Base-by-base conservation (phyloP, 75 land plant species). In the Selaginella tamariscina region DNA sequence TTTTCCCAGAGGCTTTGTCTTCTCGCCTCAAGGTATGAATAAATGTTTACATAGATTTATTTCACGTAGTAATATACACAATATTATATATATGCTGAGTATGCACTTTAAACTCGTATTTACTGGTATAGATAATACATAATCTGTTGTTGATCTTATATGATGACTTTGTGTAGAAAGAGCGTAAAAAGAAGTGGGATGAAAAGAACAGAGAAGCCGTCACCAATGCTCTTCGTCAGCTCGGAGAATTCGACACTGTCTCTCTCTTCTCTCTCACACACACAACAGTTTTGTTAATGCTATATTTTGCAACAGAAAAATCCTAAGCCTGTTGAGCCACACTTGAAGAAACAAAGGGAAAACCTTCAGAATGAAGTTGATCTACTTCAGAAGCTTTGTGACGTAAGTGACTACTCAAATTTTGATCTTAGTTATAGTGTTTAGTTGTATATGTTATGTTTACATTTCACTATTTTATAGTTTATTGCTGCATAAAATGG, bases 151-250 rank as follows among this genome's bases (percentile, higher is more conserved):
- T 1, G 8, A 32, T 28, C n/a, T n/a, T n/a, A 18, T 9, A 68
- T 80, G 71, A 33, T 68, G 55, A 54, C 13, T 24, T 54, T 2
- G 55, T 28, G 28, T 80, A 95, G 99, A 80, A 75, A 73, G 99
- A 95, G 44, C 80, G 99, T 28, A 90, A 79, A 83, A 95, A 95
- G 62, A 85, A 81, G 32, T 95, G 96, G 96, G 89, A 85, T 66
- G 88, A 90, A 70, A 73, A 77, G 30, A 85, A 87, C 65, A 84
- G 82, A 66, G 91, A 87, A 78, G 85, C 82, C 54, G 76, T 82
- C 26, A 85, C 91, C 13, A 76, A 79, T 32, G 88, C 88, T 56
- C 68, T 85, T 57, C 82, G 81, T 54, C 67, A 82, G 69, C 82
- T 95, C 68, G 74, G 75, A 68, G 81, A 78, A 55, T 95, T 90